These are phyloP conservation scores for Blastobotrys arbuscula DNA, from an alignment of 1,139 yeast species.

Conservation along the genomic window DNA sequence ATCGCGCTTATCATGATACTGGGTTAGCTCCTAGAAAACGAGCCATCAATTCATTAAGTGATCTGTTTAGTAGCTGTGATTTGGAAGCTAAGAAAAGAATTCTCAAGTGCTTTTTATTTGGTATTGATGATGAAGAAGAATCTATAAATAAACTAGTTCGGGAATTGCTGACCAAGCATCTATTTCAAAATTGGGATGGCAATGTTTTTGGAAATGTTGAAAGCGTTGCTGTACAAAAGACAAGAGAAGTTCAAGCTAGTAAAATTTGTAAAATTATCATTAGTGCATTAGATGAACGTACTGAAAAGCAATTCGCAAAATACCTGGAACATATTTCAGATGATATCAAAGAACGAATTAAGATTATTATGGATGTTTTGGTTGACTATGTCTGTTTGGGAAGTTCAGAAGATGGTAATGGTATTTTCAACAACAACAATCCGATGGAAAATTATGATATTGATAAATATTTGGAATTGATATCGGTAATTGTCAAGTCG, in stretches of 20 bases:
- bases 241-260: not conserved
- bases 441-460: not conserved
- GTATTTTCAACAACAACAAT: not conserved
- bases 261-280: constrained; percentile 4
- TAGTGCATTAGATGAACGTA: not conserved
- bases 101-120: constrained; percentile 8
- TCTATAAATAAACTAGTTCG: constrained; percentile 8
- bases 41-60: constrained; percentile 5
- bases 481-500: constrained; percentile 10
- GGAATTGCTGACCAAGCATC: constrained; percentile 5
- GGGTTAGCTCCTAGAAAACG: constrained; percentile 12
- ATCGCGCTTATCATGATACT: constrained; percentile 8
- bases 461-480: constrained; percentile 7
- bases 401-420: not conserved
- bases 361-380: constrained; percentile 9
- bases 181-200: constrained; percentile 9
- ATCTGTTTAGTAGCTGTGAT: constrained; percentile 2
- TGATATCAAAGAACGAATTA: constrained; percentile 1
- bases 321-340: not conserved
- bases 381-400: constrained; percentile 6
- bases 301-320: constrained; percentile 1
- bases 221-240: constrained; percentile 7
- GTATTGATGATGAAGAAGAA: constrained; percentile 13
- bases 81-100: not conserved
- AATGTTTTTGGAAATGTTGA: constrained; percentile 7